A percentile compares a stretch with the other conserved stretches of the same genome.
Conservation (phyloP, 805 yeast species). For the Ogataea paradorogensis region DNA sequence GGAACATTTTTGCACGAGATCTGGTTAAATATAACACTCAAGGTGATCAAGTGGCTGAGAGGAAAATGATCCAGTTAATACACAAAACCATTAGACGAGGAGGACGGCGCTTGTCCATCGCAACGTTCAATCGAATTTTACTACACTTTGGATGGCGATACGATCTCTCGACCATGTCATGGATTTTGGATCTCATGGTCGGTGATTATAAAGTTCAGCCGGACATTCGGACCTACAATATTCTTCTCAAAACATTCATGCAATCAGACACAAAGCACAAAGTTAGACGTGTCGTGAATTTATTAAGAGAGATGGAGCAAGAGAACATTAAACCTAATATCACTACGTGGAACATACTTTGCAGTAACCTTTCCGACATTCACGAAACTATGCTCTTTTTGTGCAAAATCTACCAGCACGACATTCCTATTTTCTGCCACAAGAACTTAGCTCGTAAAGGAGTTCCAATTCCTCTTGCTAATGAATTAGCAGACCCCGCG, state of each 20-base stretch:
- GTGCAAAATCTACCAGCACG: constrained; percentile 2
- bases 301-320: constrained; percentile 6
- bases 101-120: constrained; percentile 4
- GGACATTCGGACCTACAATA: constrained; percentile 13
- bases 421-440: constrained; percentile 12
- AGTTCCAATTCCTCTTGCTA: constrained; percentile 11
- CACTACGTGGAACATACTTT: constrained; percentile 18
- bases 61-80: constrained; percentile 3
- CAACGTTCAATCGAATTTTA: constrained; percentile 9
- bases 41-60: not conserved
- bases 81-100: constrained; percentile 1
- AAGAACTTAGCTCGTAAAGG: constrained; percentile 2
- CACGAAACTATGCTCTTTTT: constrained; percentile 4
- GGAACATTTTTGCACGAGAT: constrained; percentile 1
- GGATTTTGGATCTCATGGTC: constrained; percentile 1
- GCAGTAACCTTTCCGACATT: constrained; percentile 7
- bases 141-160: constrained; percentile 9
- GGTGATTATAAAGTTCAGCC: constrained; percentile 1
- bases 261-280: constrained; percentile 6
- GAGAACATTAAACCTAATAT: constrained; percentile 10
- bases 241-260: constrained; percentile 10
- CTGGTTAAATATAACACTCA: not conserved
- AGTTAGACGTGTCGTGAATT: constrained; percentile 9
- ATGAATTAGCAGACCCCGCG: constrained; percentile 2
- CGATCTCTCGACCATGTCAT: constrained; percentile 6